A percentile compares a stretch with the other conserved stretches of the same genome.
Conservation (phyloP, 1,284 basidiomycete genomes). For the Sanguinoderma infundibulare region DNA sequence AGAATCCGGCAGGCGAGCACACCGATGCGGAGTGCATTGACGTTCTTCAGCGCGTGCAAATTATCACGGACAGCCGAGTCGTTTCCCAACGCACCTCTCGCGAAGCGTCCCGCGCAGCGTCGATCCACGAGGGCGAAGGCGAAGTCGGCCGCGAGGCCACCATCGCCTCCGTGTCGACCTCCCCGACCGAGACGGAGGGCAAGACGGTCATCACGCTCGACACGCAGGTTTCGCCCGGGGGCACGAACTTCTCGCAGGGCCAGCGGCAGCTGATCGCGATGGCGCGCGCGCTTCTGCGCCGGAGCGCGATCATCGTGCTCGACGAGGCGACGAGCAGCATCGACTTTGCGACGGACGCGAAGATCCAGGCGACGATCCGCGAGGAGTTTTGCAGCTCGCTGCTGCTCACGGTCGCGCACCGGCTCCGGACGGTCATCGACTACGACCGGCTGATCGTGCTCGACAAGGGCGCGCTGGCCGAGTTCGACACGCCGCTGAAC, state of each 20-base stretch:
- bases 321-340: conserved; percentile 86
- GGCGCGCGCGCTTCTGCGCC: conserved; percentile 77
- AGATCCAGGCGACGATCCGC: conserved; percentile 82
- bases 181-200: conserved; percentile 51
- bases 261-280: conserved; percentile 85
- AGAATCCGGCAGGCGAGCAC: conserved; percentile 68
- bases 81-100: conserved; percentile 55
- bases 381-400: conserved; percentile 74
- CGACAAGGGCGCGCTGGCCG: conserved; percentile 78
- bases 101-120: conserved; percentile 51
- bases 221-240: conserved; percentile 78
- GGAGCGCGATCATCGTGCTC: conserved; percentile 79
- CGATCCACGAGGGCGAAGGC: conserved; percentile 44
- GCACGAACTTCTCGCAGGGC: conserved; percentile 85
- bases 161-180: conserved; percentile 40
- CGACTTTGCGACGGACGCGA: conserved; percentile 75
- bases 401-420: conserved; percentile 48
- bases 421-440: conserved; percentile 70
- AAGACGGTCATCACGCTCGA: conserved; percentile 66
- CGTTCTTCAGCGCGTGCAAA: conserved; percentile 65
- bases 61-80: conserved; percentile 54
- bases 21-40: conserved; percentile 80
- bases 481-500: conserved; percentile 84
- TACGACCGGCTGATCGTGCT: conserved; percentile 86
- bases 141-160: conserved; percentile 35